Conservation (phyloP, 176 grass and related monocot genomes). For the Pontederia crassipes region DNA sequence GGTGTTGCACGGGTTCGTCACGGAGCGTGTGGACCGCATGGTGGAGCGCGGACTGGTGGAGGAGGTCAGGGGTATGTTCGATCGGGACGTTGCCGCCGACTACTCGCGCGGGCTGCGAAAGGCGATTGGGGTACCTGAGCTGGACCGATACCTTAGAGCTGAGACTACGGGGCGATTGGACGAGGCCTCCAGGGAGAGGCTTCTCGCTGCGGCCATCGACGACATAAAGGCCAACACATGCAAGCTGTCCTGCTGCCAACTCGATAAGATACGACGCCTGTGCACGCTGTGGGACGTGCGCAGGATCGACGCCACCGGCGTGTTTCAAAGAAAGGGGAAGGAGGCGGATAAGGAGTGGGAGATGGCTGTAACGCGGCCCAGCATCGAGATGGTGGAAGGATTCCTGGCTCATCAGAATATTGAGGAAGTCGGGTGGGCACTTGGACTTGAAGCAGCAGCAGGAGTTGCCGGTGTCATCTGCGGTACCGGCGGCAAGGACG, state of each 20-base stretch:
- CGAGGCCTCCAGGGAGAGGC: constrained; percentile 14
- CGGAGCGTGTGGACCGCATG: constrained; percentile 69
- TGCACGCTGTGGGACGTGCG: constrained; percentile 51
- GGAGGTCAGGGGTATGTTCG: constrained; percentile 53
- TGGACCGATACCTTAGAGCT: constrained; percentile 57
- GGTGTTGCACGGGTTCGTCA: constrained; percentile 52
- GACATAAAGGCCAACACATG: constrained; percentile 81
- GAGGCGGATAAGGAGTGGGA: constrained; percentile 23
- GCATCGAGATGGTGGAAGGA: background rate
- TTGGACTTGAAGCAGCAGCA: too few relatives aligned
- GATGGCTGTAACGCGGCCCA: background rate
- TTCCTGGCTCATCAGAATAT: background rate
- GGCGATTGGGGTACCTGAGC: constrained; percentile 78
- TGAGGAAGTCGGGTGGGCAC: too few relatives aligned
- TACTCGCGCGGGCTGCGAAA: constrained; percentile 64
- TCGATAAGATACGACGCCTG: constrained; percentile 58
- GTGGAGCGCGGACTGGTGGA: constrained; percentile 44
- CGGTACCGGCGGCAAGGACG: too few relatives aligned
- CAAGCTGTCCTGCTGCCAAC: constrained; percentile 51
- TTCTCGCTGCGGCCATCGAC: constrained; percentile 43
- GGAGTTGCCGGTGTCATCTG: too few relatives aligned
- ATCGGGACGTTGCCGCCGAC: constrained; percentile 40
- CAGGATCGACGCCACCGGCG: constrained; percentile 69
- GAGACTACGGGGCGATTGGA: constrained; percentile 19
- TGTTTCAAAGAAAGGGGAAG: constrained; percentile 34